Percentiles rank a stretch among this genome's conserved stretches.
phyloP scores from a whole-genome alignment of 2,329 filamentous ascomycete species.

The Alternaria sp. region DNA sequence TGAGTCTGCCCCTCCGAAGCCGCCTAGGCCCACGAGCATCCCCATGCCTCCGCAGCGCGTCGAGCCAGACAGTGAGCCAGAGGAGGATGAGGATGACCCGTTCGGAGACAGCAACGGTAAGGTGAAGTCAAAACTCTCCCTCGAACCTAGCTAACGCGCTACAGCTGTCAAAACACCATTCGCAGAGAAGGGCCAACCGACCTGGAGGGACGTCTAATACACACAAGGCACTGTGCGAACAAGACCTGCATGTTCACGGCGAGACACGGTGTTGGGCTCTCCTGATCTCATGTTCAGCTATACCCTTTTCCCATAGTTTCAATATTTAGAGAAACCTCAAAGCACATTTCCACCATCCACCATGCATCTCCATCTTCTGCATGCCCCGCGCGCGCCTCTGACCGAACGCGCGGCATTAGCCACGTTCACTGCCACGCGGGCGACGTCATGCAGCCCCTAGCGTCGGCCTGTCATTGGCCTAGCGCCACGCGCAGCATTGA shows the following conservation, averaged over 20 bases:
- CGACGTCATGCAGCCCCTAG: slow-evolving; percentile 29
- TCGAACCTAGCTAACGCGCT: slow-evolving; percentile 8
- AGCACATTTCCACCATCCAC: background rate
- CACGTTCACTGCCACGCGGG: slow-evolving; percentile 27
- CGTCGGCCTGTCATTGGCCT: slow-evolving; percentile 21
- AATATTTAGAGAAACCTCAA: background rate
- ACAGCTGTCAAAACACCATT: slow-evolving; percentile 62
- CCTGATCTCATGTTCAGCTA: slow-evolving; percentile 1
- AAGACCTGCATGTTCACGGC: background rate
- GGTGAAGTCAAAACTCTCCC: background rate
- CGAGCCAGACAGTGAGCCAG: slow-evolving; percentile 63
- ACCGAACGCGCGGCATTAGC: background rate
- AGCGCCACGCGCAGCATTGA: slow-evolving; percentile 20
- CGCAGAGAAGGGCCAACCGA: slow-evolving; percentile 38
- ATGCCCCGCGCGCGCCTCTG: background rate
- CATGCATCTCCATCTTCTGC: background rate
- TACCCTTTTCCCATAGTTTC: slow-evolving; percentile 5
- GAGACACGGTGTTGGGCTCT: slow-evolving; percentile 3
- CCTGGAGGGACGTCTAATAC: slow-evolving; percentile 50
- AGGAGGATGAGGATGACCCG: slow-evolving; percentile 76
- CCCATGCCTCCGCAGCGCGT: slow-evolving; percentile 47
- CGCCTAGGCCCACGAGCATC: slow-evolving; percentile 55
- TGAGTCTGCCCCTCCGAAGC: slow-evolving; percentile 55
- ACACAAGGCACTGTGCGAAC: background rate
- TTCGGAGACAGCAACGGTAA: slow-evolving; percentile 80